Evolutionary conservation across 2,329 filamentous ascomycete genomes (phyloP), one percentile per base, ranked within the genome.

Genomic region (Epichloe sibirici): DNA sequence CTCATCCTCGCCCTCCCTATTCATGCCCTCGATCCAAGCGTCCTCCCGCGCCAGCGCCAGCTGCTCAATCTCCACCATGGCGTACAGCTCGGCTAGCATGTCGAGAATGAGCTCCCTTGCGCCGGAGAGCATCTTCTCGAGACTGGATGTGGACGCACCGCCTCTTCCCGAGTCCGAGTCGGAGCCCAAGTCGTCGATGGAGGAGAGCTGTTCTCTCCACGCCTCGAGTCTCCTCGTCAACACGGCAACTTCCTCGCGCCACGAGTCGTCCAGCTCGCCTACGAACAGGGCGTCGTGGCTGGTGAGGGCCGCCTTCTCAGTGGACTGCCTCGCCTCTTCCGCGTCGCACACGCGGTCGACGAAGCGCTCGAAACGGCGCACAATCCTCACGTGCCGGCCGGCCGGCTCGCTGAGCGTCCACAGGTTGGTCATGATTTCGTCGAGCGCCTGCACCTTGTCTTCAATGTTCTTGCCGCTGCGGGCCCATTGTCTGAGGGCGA

Each of bases 351-450:
- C 73, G 51, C 65, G 63, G 9, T 70, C 69, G 7, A 74, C 68
- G 82, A 83, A 86, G 48, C 65, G 69, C 63, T 84, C 81, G 59
- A 86, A 86, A 40, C 69, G 71, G 52, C 72, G 65, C 34, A 81
- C 74, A 0, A 79, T 67, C 21, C 78, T 71, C 12, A 71, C 70
- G 58, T 83, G 82, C 57, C 76, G 74, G 3, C 79, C 81, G 2
- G 73, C 76, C 0, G 72, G 67, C 52, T 79, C 79, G 47, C 75
- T 74, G 48, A 85, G 65, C 43, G 69, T 66, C 77, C 81, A 84
- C 2, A 85, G 66, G 1, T 78, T 76, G 11, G 71, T 72, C 5
- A 84, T 61, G 15, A 82, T 71, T 31, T 72, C 71, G 58, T 82
- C 81, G 9, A 87, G 68, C 1, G 70, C 64, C 59, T 79, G 81